Evolutionary conservation across 768 basidiomycete species (phyloP).

Genomic region (Tricholoma saponaceum): DNA sequence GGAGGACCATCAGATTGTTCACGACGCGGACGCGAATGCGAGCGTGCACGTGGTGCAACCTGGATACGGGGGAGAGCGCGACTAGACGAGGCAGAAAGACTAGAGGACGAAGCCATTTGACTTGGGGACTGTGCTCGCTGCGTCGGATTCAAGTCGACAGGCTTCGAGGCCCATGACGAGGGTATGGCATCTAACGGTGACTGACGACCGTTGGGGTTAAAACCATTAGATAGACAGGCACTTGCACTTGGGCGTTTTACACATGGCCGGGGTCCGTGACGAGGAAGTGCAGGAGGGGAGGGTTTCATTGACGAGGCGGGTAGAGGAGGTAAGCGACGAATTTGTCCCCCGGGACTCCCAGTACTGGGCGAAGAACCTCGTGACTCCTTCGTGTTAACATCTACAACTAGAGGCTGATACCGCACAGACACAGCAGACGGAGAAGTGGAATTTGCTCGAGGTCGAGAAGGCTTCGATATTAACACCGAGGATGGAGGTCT

Average conservation of each 20-base stretch:
- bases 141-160: conserved; percentile 20
- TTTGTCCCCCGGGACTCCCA: conserved; percentile 1
- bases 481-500: conserved; percentile 5
- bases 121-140: conserved; percentile 3
- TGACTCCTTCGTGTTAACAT: conserved; percentile 6
- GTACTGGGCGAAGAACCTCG: conserved; percentile 5
- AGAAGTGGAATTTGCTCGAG: conserved; percentile 11
- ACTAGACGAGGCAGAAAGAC: not conserved
- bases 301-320: conserved; percentile 10
- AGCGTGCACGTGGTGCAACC: conserved; percentile 15
- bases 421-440: conserved; percentile 18
- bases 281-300: conserved; percentile 1
- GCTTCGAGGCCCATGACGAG: conserved; percentile 20
- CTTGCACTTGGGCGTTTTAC: conserved; percentile 23
- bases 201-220: conserved; percentile 4
- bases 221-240: conserved; percentile 10
- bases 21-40: conserved; percentile 17
- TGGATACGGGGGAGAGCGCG: not conserved
- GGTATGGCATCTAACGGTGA: conserved; percentile 16
- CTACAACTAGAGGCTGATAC: conserved; percentile 24
- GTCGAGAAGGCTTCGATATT: conserved; percentile 8
- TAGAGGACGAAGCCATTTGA: not conserved
- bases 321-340: conserved; percentile 22
- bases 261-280: conserved; percentile 9
- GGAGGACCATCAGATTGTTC: conserved; percentile 6